A percentile compares a stretch with the other conserved stretches of the same genome.
These are phyloP conservation scores for Trypethelium eluteriae DNA, from an alignment of 495 filamentous ascomycete species.

Conservation along the genomic window DNA sequence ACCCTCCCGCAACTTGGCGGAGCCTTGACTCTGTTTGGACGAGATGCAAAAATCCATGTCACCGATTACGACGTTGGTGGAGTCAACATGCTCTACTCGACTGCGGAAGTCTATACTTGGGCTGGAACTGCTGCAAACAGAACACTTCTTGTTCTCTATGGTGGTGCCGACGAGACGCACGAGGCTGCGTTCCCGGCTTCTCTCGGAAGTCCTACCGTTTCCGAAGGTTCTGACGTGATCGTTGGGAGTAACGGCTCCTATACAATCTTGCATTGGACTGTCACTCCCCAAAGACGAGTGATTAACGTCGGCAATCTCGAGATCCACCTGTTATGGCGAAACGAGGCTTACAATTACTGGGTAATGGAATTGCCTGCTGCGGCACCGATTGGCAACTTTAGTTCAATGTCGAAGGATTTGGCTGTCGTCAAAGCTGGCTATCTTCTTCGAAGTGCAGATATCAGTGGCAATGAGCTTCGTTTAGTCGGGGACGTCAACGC, in stretches of 20 bases:
- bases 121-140: slow-evolving; percentile 45
- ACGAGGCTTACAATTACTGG: slow-evolving; percentile 68
- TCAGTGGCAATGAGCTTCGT: slow-evolving; percentile 45
- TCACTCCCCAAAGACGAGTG: slow-evolving; percentile 45
- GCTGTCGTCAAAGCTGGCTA: slow-evolving; percentile 61
- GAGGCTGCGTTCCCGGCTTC: slow-evolving; percentile 49
- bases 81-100: slow-evolving; percentile 58
- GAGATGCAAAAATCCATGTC: slow-evolving; percentile 67
- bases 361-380: slow-evolving; percentile 43
- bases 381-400: slow-evolving; percentile 3
- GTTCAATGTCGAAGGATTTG: slow-evolving; percentile 10
- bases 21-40: slow-evolving; percentile 54
- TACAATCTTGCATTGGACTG: slow-evolving; percentile 48
- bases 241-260: slow-evolving; percentile 30
- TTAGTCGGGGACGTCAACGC: slow-evolving; percentile 62
- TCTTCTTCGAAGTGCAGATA: slow-evolving; percentile 53
- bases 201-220: slow-evolving; percentile 30
- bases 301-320: slow-evolving; percentile 48
- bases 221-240: slow-evolving; percentile 44
- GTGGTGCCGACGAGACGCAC: slow-evolving; percentile 56
- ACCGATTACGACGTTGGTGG: slow-evolving; percentile 60
- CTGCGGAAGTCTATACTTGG: slow-evolving; percentile 45
- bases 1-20: slow-evolving; percentile 56
- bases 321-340: slow-evolving; percentile 49
- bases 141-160: slow-evolving; percentile 60